Percentiles rank a stretch among this genome's conserved stretches.
These are phyloP conservation scores for Pseudocercospora musae DNA, from an alignment of 2,329 filamentous ascomycete genomes.

Conservation along the genomic window DNA sequence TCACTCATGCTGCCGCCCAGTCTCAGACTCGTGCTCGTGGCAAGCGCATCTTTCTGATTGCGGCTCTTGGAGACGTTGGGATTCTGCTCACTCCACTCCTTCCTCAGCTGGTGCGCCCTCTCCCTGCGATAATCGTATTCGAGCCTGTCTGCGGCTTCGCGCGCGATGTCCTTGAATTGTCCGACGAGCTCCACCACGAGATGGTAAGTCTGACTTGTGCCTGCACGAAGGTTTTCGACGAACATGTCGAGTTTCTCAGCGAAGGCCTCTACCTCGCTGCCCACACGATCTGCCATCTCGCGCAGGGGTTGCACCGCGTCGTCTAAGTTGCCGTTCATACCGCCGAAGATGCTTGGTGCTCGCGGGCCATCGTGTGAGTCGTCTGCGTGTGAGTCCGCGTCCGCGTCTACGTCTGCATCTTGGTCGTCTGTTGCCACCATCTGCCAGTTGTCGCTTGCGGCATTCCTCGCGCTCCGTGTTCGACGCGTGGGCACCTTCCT, in stretches of 20 bases:
- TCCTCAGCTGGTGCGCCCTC: conserved; percentile 39
- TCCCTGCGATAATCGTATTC: conserved; percentile 41
- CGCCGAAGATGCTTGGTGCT: not conserved
- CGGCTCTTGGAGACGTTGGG: conserved; percentile 7
- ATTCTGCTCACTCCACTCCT: conserved; percentile 32
- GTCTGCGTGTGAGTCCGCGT: not conserved
- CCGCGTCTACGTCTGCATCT: not conserved
- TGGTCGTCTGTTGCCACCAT: not conserved
- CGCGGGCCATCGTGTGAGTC: not conserved
- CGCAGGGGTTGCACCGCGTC: conserved; percentile 52
- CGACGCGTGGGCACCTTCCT: conserved; percentile 15
- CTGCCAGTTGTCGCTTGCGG: conserved; percentile 6
- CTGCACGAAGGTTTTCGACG: conserved; percentile 44
- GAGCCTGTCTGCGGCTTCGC: conserved; percentile 48
- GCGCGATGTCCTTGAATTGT: conserved; percentile 50
- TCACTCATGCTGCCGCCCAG: conserved; percentile 11
- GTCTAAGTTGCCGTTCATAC: conserved; percentile 8
- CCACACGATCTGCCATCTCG: conserved; percentile 64
- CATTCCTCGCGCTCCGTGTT: conserved; percentile 1
- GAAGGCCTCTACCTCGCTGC: conserved; percentile 82
- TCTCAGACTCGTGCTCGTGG: conserved; percentile 12
- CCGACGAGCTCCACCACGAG: conserved; percentile 60
- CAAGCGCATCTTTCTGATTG: conserved; percentile 10
- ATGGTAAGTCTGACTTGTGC: conserved; percentile 51
- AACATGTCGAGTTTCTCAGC: conserved; percentile 79